Evolutionary conservation across 2,329 filamentous ascomycete species (phyloP).

Genomic region (Kalaharituber pfeilii): DNA sequence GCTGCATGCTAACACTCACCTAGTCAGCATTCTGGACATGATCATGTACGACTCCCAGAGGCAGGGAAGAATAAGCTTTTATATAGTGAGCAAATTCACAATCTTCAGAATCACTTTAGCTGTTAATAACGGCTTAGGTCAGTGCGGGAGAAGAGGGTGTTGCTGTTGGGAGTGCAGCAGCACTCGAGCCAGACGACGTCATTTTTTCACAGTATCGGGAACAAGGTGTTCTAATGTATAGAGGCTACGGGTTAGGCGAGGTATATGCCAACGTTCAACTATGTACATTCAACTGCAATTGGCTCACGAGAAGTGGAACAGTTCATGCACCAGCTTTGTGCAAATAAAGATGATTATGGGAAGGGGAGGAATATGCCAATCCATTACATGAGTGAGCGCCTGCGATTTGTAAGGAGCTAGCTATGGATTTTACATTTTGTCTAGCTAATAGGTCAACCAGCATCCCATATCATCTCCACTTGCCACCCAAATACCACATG

Average conservation of each 20-base stretch:
- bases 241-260: constrained; percentile 68
- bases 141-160: constrained; percentile 90
- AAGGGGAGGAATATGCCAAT: constrained; percentile 90
- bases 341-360: constrained; percentile 64
- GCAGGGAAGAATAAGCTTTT: constrained; percentile 86
- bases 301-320: too few relatives aligned
- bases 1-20: too few relatives aligned
- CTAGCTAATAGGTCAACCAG: constrained; percentile 27
- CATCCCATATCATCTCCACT: constrained; percentile 75
- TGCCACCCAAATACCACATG: constrained; percentile 79
- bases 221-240: constrained; percentile 74
- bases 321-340: constrained; percentile 92
- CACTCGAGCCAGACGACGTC: constrained; percentile 66
- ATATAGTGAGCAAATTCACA: constrained; percentile 50
- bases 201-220: constrained; percentile 92
- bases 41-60: constrained; percentile 97
- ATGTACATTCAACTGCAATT: background rate
- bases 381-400: constrained; percentile 70
- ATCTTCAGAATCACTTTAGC: background rate
- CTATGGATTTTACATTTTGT: background rate
- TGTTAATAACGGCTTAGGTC: constrained; percentile 29
- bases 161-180: constrained; percentile 72
- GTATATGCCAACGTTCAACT: too few relatives aligned
- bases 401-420: constrained; percentile 53
- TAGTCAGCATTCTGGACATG: constrained; percentile 73